Base-by-base conservation (phyloP, 805 yeast genomes). In the Yueomyces sp. region DNA sequence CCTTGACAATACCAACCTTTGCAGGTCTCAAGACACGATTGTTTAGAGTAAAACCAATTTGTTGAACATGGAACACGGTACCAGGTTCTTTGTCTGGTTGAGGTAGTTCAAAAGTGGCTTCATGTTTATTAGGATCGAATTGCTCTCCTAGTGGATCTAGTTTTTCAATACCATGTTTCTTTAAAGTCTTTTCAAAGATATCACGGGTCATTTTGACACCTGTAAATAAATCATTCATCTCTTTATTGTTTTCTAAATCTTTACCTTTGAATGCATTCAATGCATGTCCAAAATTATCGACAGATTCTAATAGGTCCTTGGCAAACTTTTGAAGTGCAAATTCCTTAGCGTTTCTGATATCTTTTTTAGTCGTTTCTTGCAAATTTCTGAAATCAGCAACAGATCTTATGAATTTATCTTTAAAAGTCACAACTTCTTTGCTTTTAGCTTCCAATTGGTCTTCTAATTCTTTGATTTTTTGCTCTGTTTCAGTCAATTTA, bases 271-370 rank as follows among this genome's bases (percentile, higher is more conserved):
- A 87, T 1, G 87, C 77, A 49, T 69, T 67, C 53, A 88, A 69
- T 7, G 96, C 96, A 55, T 88, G 84, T 39, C 83, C 84, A 58
- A 87, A 86, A 67, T 87, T 87, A 60, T 87, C 96, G 38, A 87
- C 75, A 5, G 95, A 81, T 58, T 87, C 96, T 53, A 87, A 71
- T 59, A 87, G 72, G 53, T 87, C 96, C 64, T 78, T 82, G 51
- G 95, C 92, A 60, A 87, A 87, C 64, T 85, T 87, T 64, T 87
- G 94, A 51, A 88, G 70, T 0, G 96, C 96, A 66, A 80, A 87
- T 58, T 85, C 95, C 59, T 73, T 81, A 44, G 95, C 86, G 67
- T 84, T 84, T 65, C 83, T 81, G 44, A 84, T 70, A 61, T 88
- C 96, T 53, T 84, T 74, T 66, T 84, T 82, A 47, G 96, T 85